Conservation (phyloP, 164 flowering plant species). For the Buxus sempervirens region DNA sequence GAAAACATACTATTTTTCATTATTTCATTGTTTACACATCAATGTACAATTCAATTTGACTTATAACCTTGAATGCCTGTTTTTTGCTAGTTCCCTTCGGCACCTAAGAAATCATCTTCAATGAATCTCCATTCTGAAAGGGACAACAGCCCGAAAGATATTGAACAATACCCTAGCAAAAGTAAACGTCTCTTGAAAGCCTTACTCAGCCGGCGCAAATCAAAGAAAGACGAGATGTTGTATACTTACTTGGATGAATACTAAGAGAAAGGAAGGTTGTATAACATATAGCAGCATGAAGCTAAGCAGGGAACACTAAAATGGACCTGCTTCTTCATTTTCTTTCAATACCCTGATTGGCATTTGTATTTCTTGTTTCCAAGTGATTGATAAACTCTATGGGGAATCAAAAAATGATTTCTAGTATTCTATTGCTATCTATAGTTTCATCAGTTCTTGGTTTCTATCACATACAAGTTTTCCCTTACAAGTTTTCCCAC, state of each 20-base stretch:
- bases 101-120: slow-evolving; percentile 67
- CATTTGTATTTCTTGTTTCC: too few relatives aligned
- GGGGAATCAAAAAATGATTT: too few relatives aligned
- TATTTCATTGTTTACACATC: too few relatives aligned
- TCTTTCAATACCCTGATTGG: background rate
- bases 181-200: slow-evolving; percentile 72
- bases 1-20: too few relatives aligned
- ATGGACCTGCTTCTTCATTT: background rate
- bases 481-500: too few relatives aligned
- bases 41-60: background rate
- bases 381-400: too few relatives aligned
- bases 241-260: slow-evolving; percentile 77
- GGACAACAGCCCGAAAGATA: slow-evolving; percentile 39
- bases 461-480: too few relatives aligned
- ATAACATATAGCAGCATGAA: background rate
- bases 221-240: slow-evolving; percentile 63
- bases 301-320: background rate
- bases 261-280: slow-evolving; percentile 17
- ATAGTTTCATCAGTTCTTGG: too few relatives aligned
- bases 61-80: background rate
- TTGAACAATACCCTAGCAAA: slow-evolving; percentile 57
- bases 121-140: slow-evolving; percentile 48
- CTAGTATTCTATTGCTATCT: too few relatives aligned
- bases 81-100: slow-evolving; percentile 48
- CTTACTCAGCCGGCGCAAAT: slow-evolving; percentile 67